Percentiles rank a stretch among this genome's conserved stretches.
Conservation (phyloP, 352 stramenopile species). For the Phytophthora cryptogea region DNA sequence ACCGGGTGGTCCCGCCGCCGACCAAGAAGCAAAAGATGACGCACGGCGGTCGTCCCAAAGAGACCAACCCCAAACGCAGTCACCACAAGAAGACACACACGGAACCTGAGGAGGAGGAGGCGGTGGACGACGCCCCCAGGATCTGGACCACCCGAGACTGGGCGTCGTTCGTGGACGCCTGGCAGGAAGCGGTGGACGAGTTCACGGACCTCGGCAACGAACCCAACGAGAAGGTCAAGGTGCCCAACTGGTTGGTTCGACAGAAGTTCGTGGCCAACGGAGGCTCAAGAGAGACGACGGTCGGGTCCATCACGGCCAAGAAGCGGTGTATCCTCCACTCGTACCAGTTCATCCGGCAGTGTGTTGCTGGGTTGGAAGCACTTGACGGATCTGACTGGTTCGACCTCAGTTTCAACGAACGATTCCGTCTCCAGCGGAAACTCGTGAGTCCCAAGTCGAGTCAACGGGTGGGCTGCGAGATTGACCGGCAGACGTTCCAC, state of each 20-base stretch:
- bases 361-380: conserved; percentile 27
- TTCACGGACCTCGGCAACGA: conserved; percentile 41
- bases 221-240: conserved; percentile 37
- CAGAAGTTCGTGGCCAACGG: conserved; percentile 41
- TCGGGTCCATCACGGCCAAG: conserved; percentile 44
- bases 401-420: conserved; percentile 31
- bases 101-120: conserved; percentile 14
- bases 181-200: conserved; percentile 40
- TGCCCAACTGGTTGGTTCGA: conserved; percentile 48
- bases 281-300: conserved; percentile 32
- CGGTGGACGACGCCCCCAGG: conserved; percentile 1
- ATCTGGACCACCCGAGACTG: conserved; percentile 33
- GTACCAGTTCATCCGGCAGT: conserved; percentile 44
- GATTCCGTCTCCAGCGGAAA: conserved; percentile 36
- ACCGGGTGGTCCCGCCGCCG: not conserved
- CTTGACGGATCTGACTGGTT: conserved; percentile 44
- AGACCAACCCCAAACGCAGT: conserved; percentile 6
- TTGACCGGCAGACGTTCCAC: conserved; percentile 31
- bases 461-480: conserved; percentile 39
- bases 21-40: conserved; percentile 5
- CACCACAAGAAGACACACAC: conserved; percentile 20
- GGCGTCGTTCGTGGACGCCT: conserved; percentile 39
- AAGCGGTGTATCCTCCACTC: conserved; percentile 41
- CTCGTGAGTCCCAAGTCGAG: conserved; percentile 40
- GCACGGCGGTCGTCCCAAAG: not conserved